Evolutionary conservation across 495 filamentous ascomycete species (phyloP).

Genomic region (Hapsidospora chrysogenum): DNA sequence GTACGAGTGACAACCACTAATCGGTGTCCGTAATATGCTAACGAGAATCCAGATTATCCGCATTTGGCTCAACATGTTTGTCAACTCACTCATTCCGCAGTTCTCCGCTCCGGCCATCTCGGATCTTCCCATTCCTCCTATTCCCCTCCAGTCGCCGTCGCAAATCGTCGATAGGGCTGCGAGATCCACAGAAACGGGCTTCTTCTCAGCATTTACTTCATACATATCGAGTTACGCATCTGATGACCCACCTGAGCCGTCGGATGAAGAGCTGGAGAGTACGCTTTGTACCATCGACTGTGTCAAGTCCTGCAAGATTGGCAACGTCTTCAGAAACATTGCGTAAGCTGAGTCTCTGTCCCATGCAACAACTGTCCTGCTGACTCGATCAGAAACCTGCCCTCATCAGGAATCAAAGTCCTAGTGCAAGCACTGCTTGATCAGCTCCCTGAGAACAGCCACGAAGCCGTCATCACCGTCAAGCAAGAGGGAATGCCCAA

Average conservation of each 20-base stretch:
- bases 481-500: constrained; percentile 59
- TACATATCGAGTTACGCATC: constrained; percentile 98
- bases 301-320: constrained; percentile 73
- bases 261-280: constrained; percentile 91
- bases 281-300: constrained; percentile 90
- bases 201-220: constrained; percentile 86
- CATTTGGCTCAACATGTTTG: constrained; percentile 88
- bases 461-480: constrained; percentile 63
- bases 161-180: constrained; percentile 81
- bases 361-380: too few relatives aligned
- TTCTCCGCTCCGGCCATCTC: constrained; percentile 59
- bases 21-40: too few relatives aligned
- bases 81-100: constrained; percentile 82
- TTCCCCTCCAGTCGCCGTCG: constrained; percentile 79
- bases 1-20: constrained; percentile 42
- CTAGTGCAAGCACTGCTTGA: constrained; percentile 59
- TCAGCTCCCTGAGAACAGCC: constrained; percentile 74
- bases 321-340: constrained; percentile 70
- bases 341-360: constrained; percentile 52
- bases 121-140: constrained; percentile 59
- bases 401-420: constrained; percentile 43
- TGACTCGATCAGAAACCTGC: constrained; percentile 65
- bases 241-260: constrained; percentile 93
- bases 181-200: constrained; percentile 57
- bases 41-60: constrained; percentile 48